Evolutionary conservation across 83 land plant genomes (phyloP).

Genomic region (Picea engelmannii): DNA sequence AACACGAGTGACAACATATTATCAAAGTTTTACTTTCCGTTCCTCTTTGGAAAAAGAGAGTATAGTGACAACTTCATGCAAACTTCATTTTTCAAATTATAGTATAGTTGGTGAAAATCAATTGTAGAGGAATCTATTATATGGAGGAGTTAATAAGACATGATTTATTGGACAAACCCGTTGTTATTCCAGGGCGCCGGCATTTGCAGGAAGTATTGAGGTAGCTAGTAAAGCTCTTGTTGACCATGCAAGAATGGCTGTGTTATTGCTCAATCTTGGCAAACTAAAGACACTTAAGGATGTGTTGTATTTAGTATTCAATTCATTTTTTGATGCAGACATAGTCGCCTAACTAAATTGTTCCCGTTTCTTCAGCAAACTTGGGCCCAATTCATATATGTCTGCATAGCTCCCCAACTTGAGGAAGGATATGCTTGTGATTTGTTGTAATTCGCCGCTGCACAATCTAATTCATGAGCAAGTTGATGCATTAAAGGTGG

Average conservation of each 20-base stretch:
- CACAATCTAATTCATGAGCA: no score
- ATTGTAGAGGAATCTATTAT: no score
- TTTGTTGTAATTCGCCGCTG: constrained; percentile 80
- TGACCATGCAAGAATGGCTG: constrained; percentile 2
- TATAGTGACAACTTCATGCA: neutral
- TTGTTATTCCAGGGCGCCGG: neutral
- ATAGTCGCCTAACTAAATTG: constrained; percentile 83
- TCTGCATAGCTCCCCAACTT: constrained; percentile 78
- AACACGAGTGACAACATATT: neutral
- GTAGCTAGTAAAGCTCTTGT: no score
- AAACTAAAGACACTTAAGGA: constrained; percentile 95
- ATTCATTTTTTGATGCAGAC: constrained; percentile 98
- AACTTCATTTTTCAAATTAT: neutral
- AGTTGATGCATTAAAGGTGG: neutral
- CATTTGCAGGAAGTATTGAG: neutral
- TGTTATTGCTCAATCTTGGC: constrained; percentile 69
- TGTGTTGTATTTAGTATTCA: constrained; percentile 92
- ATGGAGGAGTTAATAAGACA: neutral
- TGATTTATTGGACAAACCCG: neutral
- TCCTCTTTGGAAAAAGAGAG: neutral
- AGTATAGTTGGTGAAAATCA: no score
- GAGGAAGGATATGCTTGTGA: constrained; percentile 88
- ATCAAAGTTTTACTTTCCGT: neutral
- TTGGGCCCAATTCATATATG: constrained; percentile 79
- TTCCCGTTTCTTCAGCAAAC: constrained; percentile 85